Percentiles rank a stretch among this genome's conserved stretches.
Evolutionary conservation across 345 rosid genomes (phyloP).

Genomic region (Brassica carinata): DNA sequence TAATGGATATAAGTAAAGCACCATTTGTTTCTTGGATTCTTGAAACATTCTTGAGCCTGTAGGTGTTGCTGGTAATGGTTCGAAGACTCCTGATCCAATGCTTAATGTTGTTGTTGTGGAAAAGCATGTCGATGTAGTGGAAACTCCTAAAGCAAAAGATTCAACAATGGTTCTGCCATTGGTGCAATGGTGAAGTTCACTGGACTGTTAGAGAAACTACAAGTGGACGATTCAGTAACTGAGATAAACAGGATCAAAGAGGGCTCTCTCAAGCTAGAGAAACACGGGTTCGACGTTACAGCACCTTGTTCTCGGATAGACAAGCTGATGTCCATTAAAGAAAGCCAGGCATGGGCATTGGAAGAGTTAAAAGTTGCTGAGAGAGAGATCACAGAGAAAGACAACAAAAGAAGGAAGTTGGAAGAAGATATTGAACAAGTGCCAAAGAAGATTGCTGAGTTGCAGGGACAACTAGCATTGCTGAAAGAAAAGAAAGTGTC

Average conservation of each 20-base stretch:
- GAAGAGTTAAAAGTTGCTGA: constrained; percentile 44
- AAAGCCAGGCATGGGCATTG: constrained; percentile 38
- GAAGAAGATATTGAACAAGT: constrained; percentile 44
- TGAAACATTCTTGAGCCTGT: constrained; percentile 27
- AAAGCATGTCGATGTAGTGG: constrained; percentile 38
- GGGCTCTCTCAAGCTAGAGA: constrained; percentile 56
- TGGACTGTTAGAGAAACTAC: constrained; percentile 59
- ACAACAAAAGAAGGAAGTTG: constrained; percentile 34
- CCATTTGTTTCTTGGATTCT: constrained; percentile 11
- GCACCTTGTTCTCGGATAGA: constrained; percentile 44
- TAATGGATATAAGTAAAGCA: constrained; percentile 2
- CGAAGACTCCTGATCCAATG: constrained; percentile 30
- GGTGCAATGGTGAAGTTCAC: constrained; percentile 69
- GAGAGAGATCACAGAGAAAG: constrained; percentile 40
- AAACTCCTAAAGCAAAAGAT: constrained; percentile 33
- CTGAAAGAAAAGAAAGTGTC: constrained; percentile 40
- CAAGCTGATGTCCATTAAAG: constrained; percentile 52
- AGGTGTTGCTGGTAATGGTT: constrained; percentile 29
- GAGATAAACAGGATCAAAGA: constrained; percentile 50
- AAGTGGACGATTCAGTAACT: constrained; percentile 42
- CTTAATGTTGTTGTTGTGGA: constrained; percentile 19
- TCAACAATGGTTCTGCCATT: constrained; percentile 51
- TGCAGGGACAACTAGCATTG: constrained; percentile 42
- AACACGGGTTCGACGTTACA: constrained; percentile 63
- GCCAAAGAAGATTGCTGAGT: constrained; percentile 45